Conservation (phyloP, 805 yeast genomes). For the Teunomyces stri region DNA sequence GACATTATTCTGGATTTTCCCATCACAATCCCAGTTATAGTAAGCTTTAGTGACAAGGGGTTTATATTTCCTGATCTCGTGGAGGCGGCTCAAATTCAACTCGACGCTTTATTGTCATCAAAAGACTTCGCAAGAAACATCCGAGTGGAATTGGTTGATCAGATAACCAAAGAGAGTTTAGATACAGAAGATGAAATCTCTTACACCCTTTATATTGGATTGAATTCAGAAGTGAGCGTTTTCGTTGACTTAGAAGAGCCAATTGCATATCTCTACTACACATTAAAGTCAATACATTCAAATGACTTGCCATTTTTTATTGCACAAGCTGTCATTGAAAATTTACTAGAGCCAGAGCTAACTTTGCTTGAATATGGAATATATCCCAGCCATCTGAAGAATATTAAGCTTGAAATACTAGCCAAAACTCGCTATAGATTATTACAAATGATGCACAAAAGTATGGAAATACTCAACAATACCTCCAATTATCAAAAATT, state of each 20-base stretch:
- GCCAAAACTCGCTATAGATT: background rate
- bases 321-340: slow-evolving; percentile 43
- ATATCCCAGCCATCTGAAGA: background rate
- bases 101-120: slow-evolving; percentile 19
- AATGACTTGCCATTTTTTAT: slow-evolving; percentile 65
- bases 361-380: background rate
- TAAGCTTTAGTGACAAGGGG: slow-evolving; percentile 33
- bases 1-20: slow-evolving; percentile 17
- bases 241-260: slow-evolving; percentile 41
- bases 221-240: slow-evolving; percentile 43
- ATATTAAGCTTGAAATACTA: background rate
- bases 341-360: slow-evolving; percentile 27
- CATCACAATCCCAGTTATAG: background rate
- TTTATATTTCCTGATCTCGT: slow-evolving; percentile 66
- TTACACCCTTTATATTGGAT: slow-evolving; percentile 17
- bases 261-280: slow-evolving; percentile 40
- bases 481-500: background rate
- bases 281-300: slow-evolving; percentile 43
- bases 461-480: background rate
- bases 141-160: background rate
- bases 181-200: background rate
- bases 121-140: background rate
- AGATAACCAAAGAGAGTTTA: background rate
- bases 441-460: background rate
- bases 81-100: slow-evolving; percentile 42